Evolutionary conservation across 2,329 filamentous ascomycete species (phyloP), one percentile per base, ranked within the genome.

Genomic region (Fusarium sp.): DNA sequence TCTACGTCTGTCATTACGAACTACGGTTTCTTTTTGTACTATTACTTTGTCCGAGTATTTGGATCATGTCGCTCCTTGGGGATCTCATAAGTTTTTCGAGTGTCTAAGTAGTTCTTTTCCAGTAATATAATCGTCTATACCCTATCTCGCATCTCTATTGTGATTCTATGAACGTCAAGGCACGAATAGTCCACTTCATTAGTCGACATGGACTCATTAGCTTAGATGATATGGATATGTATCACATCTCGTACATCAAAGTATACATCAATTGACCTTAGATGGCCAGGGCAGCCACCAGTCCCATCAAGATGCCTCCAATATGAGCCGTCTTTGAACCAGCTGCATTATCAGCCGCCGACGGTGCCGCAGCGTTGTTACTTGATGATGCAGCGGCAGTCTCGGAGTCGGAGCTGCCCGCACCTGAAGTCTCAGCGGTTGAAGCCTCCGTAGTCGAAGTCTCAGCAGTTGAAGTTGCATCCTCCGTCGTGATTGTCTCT

Each of bases 251-350:
- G 14, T 35, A 35, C 33, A 35, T 35, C 12, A 35, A 12, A 35
- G 33, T 35, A 35, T 12, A 35, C 33, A 35, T 35, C 14, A 17
- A n/a, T n/a, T 17, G 6, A 12, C 17, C 17, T 64, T n/a, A 68
- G 25, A 70, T 45, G 9, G 45, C 65, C 6, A 70, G 14, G 30
- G 33, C 20, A 8, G 54, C 64, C 1, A 37, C 64, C 4, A 63
- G 50, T 22, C 58, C 67, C 25, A 69, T 37, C 22, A 69, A 6
- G 15, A 66, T 43, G 5, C 58, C 38, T 4, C 65, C 68, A 4
- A 68, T 20, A 30, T 68, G 61, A 14, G 38, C 40, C 6, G 58
- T 9, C 6, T n/a, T 17, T 25, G 54, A 57, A 3, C 35, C 43
- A 45, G 65, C 65, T 0, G 33, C 22, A 30, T n/a, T 68, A 4